phyloP scores from a whole-genome alignment of 1,284 basidiomycete species.

The Puccinia coronata region DNA sequence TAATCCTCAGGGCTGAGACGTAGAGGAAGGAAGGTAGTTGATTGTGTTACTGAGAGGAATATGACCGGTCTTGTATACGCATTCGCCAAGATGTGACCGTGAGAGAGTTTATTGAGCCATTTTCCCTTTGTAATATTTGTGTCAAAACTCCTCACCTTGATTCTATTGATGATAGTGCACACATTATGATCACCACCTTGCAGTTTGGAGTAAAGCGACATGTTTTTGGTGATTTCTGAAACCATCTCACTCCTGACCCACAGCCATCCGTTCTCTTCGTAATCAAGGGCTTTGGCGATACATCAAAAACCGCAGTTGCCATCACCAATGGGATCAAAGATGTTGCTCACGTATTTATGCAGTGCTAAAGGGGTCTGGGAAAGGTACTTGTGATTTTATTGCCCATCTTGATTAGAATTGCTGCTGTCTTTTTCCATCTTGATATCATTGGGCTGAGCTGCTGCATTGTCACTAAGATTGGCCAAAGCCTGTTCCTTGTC shows the following conservation, averaged over 20 bases:
- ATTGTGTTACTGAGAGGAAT: too few species aligned
- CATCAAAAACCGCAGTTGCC: not conserved
- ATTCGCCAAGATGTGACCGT: not conserved
- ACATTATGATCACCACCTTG: not conserved
- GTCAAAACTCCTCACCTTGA: not conserved
- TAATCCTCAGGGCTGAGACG: too few species aligned
- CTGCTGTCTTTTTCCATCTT: too few species aligned
- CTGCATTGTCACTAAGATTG: too few species aligned
- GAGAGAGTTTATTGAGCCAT: slow-evolving; percentile 1
- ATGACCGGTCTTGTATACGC: not conserved
- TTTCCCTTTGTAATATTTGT: too few species aligned
- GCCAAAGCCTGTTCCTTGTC: too few species aligned
- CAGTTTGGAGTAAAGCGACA: not conserved
- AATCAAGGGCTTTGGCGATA: not conserved
- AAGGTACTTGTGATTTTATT: not conserved
- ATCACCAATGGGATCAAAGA: not conserved
- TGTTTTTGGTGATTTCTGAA: not conserved
- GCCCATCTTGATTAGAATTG: not conserved
- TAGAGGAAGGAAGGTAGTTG: too few species aligned
- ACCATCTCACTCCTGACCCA: not conserved
- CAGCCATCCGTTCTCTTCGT: not conserved
- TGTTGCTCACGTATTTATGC: not conserved
- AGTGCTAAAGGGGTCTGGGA: not conserved
- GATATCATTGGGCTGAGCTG: too few species aligned
- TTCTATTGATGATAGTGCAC: not conserved